Base-by-base conservation (phyloP, 768 basidiomycete genomes). In the Hypsizygus marmoreus region DNA sequence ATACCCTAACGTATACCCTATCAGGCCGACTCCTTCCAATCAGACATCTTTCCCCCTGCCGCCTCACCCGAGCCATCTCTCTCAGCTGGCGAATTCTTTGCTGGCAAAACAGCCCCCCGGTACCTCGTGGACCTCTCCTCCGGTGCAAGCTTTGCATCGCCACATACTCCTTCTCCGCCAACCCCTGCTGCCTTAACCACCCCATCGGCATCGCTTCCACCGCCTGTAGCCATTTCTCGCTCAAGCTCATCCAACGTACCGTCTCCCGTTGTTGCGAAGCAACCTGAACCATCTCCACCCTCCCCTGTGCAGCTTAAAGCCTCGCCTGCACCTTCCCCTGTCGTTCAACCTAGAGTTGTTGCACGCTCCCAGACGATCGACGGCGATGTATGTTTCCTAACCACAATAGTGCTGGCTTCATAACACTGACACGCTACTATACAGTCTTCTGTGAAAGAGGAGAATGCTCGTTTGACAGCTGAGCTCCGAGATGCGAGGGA, bases 11-110 rank as follows among this genome's bases (percentile, higher is more conserved):
- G 9, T 32, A 23, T 29, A 34, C 24, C 39, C 36, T 32, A 23
- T 31, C 62, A 93, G 90, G 80, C 94, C 28, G 94, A 98, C 47
- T 83, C 86, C 4, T 98, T 97, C 90, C 95, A 98, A 67, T 85
- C 92, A 11, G 95, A 97, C 66, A 95, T 98, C 65, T 98, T 82
- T 76, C 95, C 97, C 4, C 90, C 91, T 7, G 95, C 93, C 1
- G 84, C 84, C 0, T 91, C 92, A 4, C 65, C 76, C 45, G 88
- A 95, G 58, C 80, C 93, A 12, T 81, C 91, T 5, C 77, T 95
- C 37, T 74, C 80, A 14, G 88, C 95, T 7, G 74, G 81, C 49
- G 92, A 97, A 56, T 97, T 90, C 73, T 92, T 97, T 70, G 68
- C 76, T 9, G 93, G 94, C 37, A 95, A 95, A 70, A 76, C 75